A percentile compares a stretch with the other conserved stretches of the same genome.
Conservation (phyloP, 2,329 filamentous ascomycete species). For the Macroventuria anomochaeta region DNA sequence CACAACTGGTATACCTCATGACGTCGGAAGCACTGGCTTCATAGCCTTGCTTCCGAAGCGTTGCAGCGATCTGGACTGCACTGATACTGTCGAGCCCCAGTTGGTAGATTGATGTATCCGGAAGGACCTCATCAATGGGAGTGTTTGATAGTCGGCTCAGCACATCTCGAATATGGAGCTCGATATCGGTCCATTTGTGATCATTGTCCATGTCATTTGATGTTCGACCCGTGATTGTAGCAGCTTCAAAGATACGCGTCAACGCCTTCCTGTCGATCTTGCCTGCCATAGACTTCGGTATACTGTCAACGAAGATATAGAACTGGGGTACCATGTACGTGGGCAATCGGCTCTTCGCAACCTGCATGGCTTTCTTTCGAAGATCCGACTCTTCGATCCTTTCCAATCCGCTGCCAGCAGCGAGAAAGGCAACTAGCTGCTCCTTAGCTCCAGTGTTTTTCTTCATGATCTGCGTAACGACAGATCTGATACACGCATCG, state of each 20-base stretch:
- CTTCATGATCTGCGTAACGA: conserved; percentile 43
- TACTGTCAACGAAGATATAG: conserved; percentile 39
- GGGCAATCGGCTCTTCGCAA: conserved; percentile 35
- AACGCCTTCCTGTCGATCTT: conserved; percentile 51
- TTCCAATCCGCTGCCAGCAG: conserved; percentile 1
- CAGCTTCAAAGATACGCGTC: conserved; percentile 36
- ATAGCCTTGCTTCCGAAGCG: conserved; percentile 66
- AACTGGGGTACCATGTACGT: conserved; percentile 50
- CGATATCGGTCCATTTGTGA: conserved; percentile 58
- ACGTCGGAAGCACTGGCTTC: conserved; percentile 73
- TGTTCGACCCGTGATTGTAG: conserved; percentile 7
- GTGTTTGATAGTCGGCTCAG: conserved; percentile 66
- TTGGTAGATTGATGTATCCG: conserved; percentile 77
- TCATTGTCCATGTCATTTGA: neutral
- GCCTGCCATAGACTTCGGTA: conserved; percentile 49
- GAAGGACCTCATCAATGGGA: conserved; percentile 58
- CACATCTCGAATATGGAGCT: conserved; percentile 61
- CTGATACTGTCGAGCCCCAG: conserved; percentile 94
- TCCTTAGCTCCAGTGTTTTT: conserved; percentile 34
- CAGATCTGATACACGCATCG: conserved; percentile 30
- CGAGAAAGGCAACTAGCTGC: conserved; percentile 48
- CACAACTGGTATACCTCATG: conserved; percentile 60
- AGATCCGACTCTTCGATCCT: conserved; percentile 22
- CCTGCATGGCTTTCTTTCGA: conserved; percentile 25
- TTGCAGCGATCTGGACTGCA: conserved; percentile 75